Evolutionary conservation across 2,329 filamentous ascomycete species (phyloP), one percentile per base, ranked within the genome.

Genomic region (Chrysoporthe cubensis): DNA sequence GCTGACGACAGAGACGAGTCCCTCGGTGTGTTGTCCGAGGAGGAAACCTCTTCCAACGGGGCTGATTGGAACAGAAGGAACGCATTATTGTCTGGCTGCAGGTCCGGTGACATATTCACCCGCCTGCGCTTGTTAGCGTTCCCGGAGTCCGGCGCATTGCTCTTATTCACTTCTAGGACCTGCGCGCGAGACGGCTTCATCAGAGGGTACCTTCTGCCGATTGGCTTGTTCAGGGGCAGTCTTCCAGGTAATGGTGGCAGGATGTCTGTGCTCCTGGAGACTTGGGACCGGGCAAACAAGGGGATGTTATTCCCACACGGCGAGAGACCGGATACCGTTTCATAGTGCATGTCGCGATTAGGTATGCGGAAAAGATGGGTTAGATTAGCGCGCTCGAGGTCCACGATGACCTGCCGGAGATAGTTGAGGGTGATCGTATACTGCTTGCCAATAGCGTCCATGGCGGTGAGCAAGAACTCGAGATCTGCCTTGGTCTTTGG

Each of bases 371-470:
- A 52, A 26, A 60, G 34, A n/a, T 56, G 58, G 16, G 62, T 16
- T 9, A 69, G 58, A 5, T 54, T 54, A 9, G 58, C 62, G 18
- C 77, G 76, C 46, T 93, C 88, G 9, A 97, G 87, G 73, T 97
- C 94, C n/a, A 94, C 84, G 67, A 94, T 87, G 0, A 95, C 82
- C 75, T 97, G 94, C 13, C 91, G 89, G n/a, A 97, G 81, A 76
- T 97, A 97, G 0, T 92, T 92, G 57, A 91, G 88, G 0, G 93
- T 94, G 42, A 97, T 86, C 1, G 88, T 83, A 74, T 96, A 94
- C 65, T 88, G 87, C 48, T 86, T 85, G 62, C 91, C 91, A 69
- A 97, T 84, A 2, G 89, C 87, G 64, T 92, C 89, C 88, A 97
- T 94, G 4, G 91, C 91, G 21, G 87, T 84, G 4, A 97, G 80